Percentiles rank a stretch among this genome's conserved stretches.
Evolutionary conservation across 805 yeast genomes (phyloP).

Genomic region (Yarrowia hollandica): DNA sequence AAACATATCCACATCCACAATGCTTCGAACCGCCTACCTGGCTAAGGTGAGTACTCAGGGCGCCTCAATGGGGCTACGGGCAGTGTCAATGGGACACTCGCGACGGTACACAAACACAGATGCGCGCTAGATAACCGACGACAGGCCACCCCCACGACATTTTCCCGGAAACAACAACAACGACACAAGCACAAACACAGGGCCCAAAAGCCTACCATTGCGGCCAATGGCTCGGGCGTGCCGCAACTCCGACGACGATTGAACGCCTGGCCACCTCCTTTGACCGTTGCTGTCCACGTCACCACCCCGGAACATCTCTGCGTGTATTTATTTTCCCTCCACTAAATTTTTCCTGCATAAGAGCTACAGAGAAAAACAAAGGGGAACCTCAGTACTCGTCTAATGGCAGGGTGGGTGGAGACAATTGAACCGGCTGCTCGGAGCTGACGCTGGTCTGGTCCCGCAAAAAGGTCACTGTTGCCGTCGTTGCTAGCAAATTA

Average conservation of each 20-base stretch:
- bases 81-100: neutral
- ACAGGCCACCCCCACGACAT: slow-evolving; percentile 3
- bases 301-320: slow-evolving; percentile 23
- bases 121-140: slow-evolving; percentile 2
- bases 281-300: neutral
- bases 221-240: neutral
- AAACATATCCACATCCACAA: slow-evolving; percentile 26
- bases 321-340: slow-evolving; percentile 24
- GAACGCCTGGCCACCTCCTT: neutral
- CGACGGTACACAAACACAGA: neutral
- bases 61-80: neutral
- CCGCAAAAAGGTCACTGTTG: too few species aligned
- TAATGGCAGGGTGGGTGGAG: neutral
- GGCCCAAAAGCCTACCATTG: neutral
- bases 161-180: slow-evolving; percentile 14
- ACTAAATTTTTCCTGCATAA: slow-evolving; percentile 15
- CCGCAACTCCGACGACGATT: slow-evolving; percentile 19
- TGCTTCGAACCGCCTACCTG: slow-evolving; percentile 30
- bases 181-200: neutral
- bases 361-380: neutral
- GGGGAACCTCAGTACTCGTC: neutral
- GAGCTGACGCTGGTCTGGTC: neutral
- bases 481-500: neutral
- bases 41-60: slow-evolving; percentile 25
- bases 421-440: neutral